These are phyloP conservation scores for Wallacemonas collosoma DNA, from an alignment of 208 protist species.

Conservation along the genomic window DNA sequence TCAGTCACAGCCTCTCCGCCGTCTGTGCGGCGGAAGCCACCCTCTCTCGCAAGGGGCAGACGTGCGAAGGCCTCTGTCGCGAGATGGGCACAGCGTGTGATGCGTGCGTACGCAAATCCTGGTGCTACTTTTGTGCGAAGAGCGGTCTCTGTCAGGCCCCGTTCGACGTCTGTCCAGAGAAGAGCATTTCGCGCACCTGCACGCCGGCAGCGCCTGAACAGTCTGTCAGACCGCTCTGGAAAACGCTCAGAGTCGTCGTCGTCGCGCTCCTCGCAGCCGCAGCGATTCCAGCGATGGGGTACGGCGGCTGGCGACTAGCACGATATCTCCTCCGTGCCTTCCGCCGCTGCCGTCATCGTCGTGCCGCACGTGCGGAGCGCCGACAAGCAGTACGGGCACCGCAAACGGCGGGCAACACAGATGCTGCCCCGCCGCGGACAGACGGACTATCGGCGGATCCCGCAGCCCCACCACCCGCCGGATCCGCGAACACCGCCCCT, in stretches of 20 bases:
- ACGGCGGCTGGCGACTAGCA: neutral
- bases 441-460: neutral
- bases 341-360: neutral
- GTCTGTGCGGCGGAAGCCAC: slow-evolving; percentile 24
- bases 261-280: neutral
- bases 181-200: slow-evolving; percentile 4
- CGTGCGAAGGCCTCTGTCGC: slow-evolving; percentile 32
- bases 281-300: neutral
- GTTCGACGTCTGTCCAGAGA: neutral
- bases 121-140: slow-evolving; percentile 18
- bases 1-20: neutral
- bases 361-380: neutral
- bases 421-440: neutral
- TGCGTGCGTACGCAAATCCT: slow-evolving; percentile 15
- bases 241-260: neutral
- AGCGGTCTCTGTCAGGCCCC: slow-evolving; percentile 4
- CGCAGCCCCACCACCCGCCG: neutral
- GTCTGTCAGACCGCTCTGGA: neutral
- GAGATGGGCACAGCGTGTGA: neutral
- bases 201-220: neutral
- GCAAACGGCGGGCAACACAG: neutral
- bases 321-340: neutral
- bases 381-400: neutral
- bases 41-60: slow-evolving; percentile 20
- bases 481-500: neutral